Evolutionary conservation across 2,329 filamentous ascomycete species (phyloP).

Genomic region (Allantophomopsis cytisporea): DNA sequence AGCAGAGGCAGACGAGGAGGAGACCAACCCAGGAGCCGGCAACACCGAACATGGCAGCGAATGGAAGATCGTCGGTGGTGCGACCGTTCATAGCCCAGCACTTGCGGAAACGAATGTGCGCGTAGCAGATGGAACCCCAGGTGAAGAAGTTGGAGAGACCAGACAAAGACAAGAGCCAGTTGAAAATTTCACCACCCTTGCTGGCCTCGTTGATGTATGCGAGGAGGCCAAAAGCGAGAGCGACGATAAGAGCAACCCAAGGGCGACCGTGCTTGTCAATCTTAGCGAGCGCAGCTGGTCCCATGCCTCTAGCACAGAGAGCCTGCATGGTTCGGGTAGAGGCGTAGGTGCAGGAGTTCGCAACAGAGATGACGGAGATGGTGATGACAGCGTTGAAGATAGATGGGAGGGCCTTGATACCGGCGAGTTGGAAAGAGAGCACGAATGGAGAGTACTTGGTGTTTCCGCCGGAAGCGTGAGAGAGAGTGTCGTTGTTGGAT

Average conservation of each 20-base stretch:
- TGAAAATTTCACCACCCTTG: slow-evolving; percentile 33
- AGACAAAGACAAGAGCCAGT: slow-evolving; percentile 55
- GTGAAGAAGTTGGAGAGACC: slow-evolving; percentile 61
- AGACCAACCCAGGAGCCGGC: slow-evolving; percentile 55
- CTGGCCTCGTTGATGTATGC: slow-evolving; percentile 37
- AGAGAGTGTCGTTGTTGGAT: slow-evolving; percentile 15
- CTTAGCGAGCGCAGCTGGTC: slow-evolving; percentile 39
- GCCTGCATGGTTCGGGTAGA: slow-evolving; percentile 35
- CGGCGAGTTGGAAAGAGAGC: slow-evolving; percentile 33
- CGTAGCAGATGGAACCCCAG: slow-evolving; percentile 53
- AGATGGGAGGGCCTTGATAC: slow-evolving; percentile 32
- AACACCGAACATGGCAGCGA: slow-evolving; percentile 33
- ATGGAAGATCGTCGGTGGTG: slow-evolving; percentile 27
- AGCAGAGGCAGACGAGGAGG: slow-evolving; percentile 47
- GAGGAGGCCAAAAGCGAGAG: slow-evolving; percentile 40
- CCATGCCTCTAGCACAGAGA: slow-evolving; percentile 32
- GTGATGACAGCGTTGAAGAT: slow-evolving; percentile 40
- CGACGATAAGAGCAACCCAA: slow-evolving; percentile 35
- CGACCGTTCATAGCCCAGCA: slow-evolving; percentile 45
- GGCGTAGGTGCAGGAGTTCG: slow-evolving; percentile 34
- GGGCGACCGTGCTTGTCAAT: slow-evolving; percentile 49
- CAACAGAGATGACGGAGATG: slow-evolving; percentile 35
- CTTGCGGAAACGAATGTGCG: slow-evolving; percentile 50
- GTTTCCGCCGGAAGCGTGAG: slow-evolving; percentile 13
- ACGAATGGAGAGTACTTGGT: slow-evolving; percentile 30